Percentiles rank a stretch among this genome's conserved stretches.
These are phyloP conservation scores for Nemania sp. DNA, from an alignment of 2,329 filamentous ascomycete genomes.

Conservation along the genomic window DNA sequence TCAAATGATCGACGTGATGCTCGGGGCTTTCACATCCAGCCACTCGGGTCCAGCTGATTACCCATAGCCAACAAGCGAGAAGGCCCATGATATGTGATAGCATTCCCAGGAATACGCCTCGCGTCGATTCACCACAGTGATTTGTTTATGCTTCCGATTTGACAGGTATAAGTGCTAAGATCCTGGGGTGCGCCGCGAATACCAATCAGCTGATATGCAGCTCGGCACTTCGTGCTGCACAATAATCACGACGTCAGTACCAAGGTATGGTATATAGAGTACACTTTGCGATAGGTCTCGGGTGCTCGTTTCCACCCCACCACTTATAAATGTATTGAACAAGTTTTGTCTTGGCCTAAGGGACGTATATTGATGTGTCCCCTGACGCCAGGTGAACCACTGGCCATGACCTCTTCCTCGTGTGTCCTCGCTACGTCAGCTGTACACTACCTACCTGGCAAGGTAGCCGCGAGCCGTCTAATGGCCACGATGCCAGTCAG, in stretches of 20 bases:
- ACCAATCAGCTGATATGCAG: slow-evolving; percentile 29
- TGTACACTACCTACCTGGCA: too few relatives aligned
- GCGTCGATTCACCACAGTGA: slow-evolving; percentile 17
- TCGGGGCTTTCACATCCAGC: slow-evolving; percentile 13
- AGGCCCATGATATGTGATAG: slow-evolving; percentile 5
- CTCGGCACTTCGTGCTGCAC: slow-evolving; percentile 28
- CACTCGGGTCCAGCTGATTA: slow-evolving; percentile 9
- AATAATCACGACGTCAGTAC: slow-evolving; percentile 14
- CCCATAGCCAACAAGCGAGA: slow-evolving; percentile 12
- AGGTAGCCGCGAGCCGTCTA: background rate
- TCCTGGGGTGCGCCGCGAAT: slow-evolving; percentile 27
- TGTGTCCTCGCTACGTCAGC: background rate
- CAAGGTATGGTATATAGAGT: slow-evolving; percentile 9
- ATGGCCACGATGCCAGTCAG: background rate
- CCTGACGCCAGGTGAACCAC: background rate
- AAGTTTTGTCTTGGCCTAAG: too few relatives aligned
- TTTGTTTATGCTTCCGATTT: slow-evolving; percentile 19
- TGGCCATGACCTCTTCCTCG: slow-evolving; percentile 3
- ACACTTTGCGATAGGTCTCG: slow-evolving; percentile 11
- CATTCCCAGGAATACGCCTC: slow-evolving; percentile 17
- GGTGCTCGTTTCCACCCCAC: slow-evolving; percentile 10
- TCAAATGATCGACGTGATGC: slow-evolving; percentile 9
- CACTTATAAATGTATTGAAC: too few relatives aligned
- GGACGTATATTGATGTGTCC: too few relatives aligned
- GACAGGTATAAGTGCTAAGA: slow-evolving; percentile 13